A percentile compares a stretch with the other conserved stretches of the same genome.
These are phyloP conservation scores for Penicillium simplicissimum DNA, from an alignment of 495 filamentous ascomycete genomes.

Conservation along the genomic window DNA sequence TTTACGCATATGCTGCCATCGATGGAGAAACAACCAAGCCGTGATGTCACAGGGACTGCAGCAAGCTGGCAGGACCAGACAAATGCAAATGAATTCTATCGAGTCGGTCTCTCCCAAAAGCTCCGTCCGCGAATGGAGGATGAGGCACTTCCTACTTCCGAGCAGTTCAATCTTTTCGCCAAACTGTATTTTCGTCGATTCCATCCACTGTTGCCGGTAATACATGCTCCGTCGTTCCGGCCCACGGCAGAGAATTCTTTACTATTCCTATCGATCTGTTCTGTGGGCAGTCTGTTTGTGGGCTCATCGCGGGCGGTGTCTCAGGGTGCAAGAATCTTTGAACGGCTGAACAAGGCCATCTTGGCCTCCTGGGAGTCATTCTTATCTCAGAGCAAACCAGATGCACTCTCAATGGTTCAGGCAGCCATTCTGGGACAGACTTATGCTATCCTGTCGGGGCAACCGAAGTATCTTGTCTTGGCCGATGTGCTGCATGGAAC, in stretches of 20 bases:
- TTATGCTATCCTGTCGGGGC: constrained; percentile 39
- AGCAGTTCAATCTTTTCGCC: constrained; percentile 32
- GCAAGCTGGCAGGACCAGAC: constrained; percentile 12
- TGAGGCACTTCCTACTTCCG: constrained; percentile 27
- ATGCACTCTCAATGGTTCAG: constrained; percentile 40
- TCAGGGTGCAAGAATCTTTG: constrained; percentile 34
- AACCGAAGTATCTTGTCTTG: constrained; percentile 28
- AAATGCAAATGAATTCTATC: constrained; percentile 28
- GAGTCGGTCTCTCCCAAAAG: constrained; percentile 28
- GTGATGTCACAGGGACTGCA: background rate
- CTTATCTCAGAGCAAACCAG: constrained; percentile 21
- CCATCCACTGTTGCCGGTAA: constrained; percentile 30
- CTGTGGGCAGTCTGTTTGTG: constrained; percentile 37
- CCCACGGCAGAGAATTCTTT: constrained; percentile 32
- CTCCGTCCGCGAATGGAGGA: constrained; percentile 28
- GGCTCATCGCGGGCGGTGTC: constrained; percentile 29
- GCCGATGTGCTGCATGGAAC: constrained; percentile 42
- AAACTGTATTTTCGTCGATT: constrained; percentile 36
- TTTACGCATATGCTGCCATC: constrained; percentile 20
- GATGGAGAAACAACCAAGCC: constrained; percentile 1
- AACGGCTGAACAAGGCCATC: constrained; percentile 38
- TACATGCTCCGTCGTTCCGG: constrained; percentile 34
- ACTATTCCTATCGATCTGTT: constrained; percentile 36
- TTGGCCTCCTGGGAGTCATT: constrained; percentile 35
- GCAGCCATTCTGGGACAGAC: constrained; percentile 42